Evolutionary conservation across 2,329 filamentous ascomycete species (phyloP), one percentile per base, ranked within the genome.

Genomic region (Xylariales sp.): DNA sequence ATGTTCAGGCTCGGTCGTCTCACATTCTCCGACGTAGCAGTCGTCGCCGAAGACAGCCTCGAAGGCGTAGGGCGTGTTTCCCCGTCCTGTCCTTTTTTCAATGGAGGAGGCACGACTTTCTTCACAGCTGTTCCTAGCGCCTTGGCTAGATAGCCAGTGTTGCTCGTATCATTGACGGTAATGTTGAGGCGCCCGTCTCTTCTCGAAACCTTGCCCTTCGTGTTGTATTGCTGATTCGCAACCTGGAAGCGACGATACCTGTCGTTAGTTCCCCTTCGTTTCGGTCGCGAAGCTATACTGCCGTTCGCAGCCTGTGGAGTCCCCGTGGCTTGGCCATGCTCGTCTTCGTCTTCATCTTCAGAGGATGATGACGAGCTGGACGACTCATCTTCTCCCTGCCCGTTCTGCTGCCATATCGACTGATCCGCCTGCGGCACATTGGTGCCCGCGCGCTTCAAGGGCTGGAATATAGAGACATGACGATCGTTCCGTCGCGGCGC

Each of bases 71-170:
- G 42, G 3, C 46, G 46, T 32, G 24, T 43, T 31, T n/a, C 20
- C 37, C 10, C 37, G 4, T 44, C 38, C 11, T 59, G 53, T 1
- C 59, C 56, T 6, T 51, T 55, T n/a, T 61, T 56, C 18, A 57
- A 27, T 48, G 54, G 14, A 45, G 36, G 1, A 61, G 63, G 39
- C 1, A 80, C 60, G 28, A 82, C 73, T 49, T 77, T 77, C 41
- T 74, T 69, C 32, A 85, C 70, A 3, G 78, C 78, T 2, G 76
- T 72, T 3, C 84, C 84, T 1, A 90, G 66, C 3, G 84, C 82
- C 55, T 88, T 88, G 31, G 83, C 83, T 19, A 89, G 68, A 51
- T 87, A 88, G 9, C 85, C 85, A 1, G 69, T 81, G 49, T 83
- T 80, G 42, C 74, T 74, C 1, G 77, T 82, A 55, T 89, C 84